Evolutionary conservation across 2,329 filamentous ascomycete species (phyloP).

Genomic region (Diaporthe humulicola): DNA sequence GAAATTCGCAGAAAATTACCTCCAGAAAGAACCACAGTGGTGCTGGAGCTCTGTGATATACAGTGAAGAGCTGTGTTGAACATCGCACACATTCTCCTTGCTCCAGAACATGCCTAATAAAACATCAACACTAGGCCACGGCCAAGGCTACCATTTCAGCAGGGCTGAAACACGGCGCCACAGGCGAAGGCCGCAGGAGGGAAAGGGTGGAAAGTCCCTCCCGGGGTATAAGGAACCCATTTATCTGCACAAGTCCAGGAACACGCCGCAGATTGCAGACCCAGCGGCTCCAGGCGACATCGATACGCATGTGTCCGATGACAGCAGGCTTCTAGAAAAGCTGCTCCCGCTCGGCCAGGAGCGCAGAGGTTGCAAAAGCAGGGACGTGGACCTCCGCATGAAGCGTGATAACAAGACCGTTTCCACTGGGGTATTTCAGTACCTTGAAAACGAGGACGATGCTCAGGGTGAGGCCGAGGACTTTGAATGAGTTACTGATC

Average conservation of each 20-base stretch:
- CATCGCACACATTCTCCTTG: neutral
- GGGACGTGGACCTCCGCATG: neutral
- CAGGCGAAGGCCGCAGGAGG: neutral
- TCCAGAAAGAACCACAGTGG: neutral
- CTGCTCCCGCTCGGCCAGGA: neutral
- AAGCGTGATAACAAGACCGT: conserved; percentile 11
- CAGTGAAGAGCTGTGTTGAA: neutral
- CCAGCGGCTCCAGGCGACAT: neutral
- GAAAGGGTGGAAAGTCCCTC: neutral
- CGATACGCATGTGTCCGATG: neutral
- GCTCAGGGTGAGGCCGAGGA: neutral
- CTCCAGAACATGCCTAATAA: neutral
- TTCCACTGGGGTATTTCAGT: neutral
- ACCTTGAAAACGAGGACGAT: neutral
- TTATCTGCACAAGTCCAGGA: neutral
- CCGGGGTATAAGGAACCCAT: neutral
- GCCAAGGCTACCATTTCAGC: neutral
- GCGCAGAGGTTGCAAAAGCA: neutral
- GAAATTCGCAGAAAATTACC: too few species aligned
- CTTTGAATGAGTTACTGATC: neutral
- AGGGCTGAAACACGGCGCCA: neutral
- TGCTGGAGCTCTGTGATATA: neutral
- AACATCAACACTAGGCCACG: neutral
- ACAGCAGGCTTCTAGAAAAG: neutral
- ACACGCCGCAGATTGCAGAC: neutral